A percentile compares a stretch with the other conserved stretches of the same genome.
Evolutionary conservation across 2,329 filamentous ascomycete species (phyloP).

Genomic region (Fusarium piperis): DNA sequence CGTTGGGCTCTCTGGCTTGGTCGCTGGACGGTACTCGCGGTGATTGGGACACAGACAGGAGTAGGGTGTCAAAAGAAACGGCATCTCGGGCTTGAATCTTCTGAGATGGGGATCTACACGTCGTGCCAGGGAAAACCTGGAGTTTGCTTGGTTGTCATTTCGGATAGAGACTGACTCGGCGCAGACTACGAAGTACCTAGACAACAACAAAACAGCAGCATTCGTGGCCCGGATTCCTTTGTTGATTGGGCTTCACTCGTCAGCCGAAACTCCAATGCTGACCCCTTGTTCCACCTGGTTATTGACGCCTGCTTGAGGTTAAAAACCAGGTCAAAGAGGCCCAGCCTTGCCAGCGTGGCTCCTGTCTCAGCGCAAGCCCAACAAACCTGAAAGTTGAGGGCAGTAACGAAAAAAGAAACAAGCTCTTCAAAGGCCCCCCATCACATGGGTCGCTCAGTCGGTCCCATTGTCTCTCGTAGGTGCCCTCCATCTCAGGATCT

Average conservation of each 20-base stretch:
- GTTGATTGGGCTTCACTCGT: not conserved
- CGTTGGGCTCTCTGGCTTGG: not conserved
- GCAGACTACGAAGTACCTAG: not conserved
- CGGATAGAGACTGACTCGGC: slow-evolving; percentile 25
- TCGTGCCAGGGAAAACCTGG: not conserved
- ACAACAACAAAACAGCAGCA: not conserved
- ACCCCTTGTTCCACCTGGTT: slow-evolving; percentile 13
- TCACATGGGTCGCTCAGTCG: slow-evolving; percentile 21
- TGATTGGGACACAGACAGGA: not conserved
- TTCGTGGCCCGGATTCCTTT: not conserved
- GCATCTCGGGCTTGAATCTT: not conserved
- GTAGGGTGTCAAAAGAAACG: not conserved
- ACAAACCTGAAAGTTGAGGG: slow-evolving; percentile 1
- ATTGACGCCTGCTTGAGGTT: slow-evolving; percentile 15
- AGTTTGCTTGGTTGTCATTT: slow-evolving; percentile 3
- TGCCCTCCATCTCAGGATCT: slow-evolving; percentile 31
- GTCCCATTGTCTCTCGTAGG: not conserved
- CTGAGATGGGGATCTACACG: slow-evolving; percentile 13
- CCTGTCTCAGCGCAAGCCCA: slow-evolving; percentile 6
- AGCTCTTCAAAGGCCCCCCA: not conserved
- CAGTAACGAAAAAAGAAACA: not conserved
- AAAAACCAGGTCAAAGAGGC: not conserved
- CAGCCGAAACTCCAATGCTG: not conserved
- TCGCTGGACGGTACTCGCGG: not conserved
- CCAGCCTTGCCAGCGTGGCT: slow-evolving; percentile 1